Evolutionary conservation across 306 rosid species (phyloP), one percentile per base, ranked within the genome.

Genomic region (Vigna reflexopilosa): DNA sequence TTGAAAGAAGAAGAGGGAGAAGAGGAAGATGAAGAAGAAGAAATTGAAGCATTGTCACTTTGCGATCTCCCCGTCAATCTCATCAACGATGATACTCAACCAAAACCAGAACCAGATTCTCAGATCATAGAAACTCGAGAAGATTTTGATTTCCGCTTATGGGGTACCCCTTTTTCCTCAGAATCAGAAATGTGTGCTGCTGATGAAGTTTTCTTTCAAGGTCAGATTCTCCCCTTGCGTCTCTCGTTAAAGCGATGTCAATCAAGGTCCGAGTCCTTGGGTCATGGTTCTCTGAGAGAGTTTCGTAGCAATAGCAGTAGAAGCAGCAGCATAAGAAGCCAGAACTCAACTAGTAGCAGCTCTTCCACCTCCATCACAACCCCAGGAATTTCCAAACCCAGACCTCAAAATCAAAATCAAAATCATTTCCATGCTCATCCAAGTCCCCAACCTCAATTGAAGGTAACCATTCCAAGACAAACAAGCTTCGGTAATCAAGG

Each of bases 201-300:
- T 1, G 98, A 93, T 26, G 96, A 93, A 17, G 85, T 93, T 24
- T 89, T 93, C 84, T 91, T 88, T 56, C 75, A 78, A 57, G 98
- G 98, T 16, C 88, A 83, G 67, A 80, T 93, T 61, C 89, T 93
- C 0, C 98, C 98, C 3, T 74, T 86, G 8, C 84, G 81, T 8
- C 80, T 85, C 28, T 36, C 48, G 2, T 38, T 71, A 10, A 65
- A 66, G 72, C 77, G 81, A n/a, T 67, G 61, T 4, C 51, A 65
- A 38, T 86, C 90, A 3, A 67, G 69, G 16, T 81, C 88, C 11
- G 90, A 85, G 40, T 85, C 86, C 32, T 56, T 76, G 54, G 89
- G 87, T 67, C 82, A 59, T 2, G 52, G 47, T 59, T 77, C 88
- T 40, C 9, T 40, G 45, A 44, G 75, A 9, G 79, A 78, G 34